These are phyloP conservation scores for Tetraselmis chui DNA, from an alignment of 139 green algal species.

Conservation along the genomic window DNA sequence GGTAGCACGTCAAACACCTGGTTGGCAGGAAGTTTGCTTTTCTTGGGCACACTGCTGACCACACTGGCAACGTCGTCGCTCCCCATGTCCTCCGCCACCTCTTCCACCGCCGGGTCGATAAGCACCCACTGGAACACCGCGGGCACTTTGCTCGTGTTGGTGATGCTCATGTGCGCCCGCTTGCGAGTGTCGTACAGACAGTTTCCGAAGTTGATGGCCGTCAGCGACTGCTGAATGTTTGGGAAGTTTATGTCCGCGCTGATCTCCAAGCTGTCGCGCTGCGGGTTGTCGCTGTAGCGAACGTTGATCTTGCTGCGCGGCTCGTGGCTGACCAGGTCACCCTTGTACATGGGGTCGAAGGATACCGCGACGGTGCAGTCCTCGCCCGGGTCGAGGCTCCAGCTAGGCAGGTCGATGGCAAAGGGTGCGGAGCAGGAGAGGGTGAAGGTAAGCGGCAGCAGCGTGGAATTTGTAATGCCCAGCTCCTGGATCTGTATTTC, in stretches of 20 bases:
- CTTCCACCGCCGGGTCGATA: background rate
- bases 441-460: conserved; percentile 51
- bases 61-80: background rate
- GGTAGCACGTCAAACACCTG: conserved; percentile 76
- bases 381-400: conserved; percentile 46
- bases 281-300: conserved; percentile 58
- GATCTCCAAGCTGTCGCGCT: conserved; percentile 60
- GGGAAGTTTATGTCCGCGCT: conserved; percentile 56
- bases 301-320: conserved; percentile 42
- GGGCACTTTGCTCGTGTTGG: conserved; percentile 45
- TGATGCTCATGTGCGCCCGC: conserved; percentile 38
- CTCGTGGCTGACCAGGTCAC: background rate
- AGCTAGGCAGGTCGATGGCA: conserved; percentile 33
- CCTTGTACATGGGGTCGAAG: conserved; percentile 41
- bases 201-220: conserved; percentile 58
- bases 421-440: conserved; percentile 51
- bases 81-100: background rate
- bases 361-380: conserved; percentile 37
- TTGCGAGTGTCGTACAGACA: conserved; percentile 62
- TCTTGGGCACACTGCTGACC: background rate
- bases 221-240: conserved; percentile 43
- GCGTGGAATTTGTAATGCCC: conserved; percentile 19
- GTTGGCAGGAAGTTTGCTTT: conserved; percentile 19
- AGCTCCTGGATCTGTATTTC: conserved; percentile 8
- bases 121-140: conserved; percentile 50